These are phyloP conservation scores for Trichosporon coremiiforme DNA, from an alignment of 1,284 basidiomycete species.

Conservation along the genomic window DNA sequence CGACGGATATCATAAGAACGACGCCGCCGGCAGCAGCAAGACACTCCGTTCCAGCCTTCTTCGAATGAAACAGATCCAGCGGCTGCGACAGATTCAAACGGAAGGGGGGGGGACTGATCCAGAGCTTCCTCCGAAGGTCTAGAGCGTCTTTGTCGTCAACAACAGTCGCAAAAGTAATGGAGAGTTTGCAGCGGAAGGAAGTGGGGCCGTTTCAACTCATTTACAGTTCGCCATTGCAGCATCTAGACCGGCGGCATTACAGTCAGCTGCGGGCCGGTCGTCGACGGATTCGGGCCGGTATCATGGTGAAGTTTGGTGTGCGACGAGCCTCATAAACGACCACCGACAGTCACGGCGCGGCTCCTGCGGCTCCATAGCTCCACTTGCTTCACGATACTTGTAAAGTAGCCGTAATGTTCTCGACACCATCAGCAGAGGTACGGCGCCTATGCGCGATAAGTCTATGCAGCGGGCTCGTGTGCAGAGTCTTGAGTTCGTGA, in stretches of 20 bases:
- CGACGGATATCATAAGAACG: too few species aligned
- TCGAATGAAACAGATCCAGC: neutral
- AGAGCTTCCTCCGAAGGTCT: neutral
- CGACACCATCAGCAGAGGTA: neutral
- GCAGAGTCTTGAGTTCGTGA: neutral
- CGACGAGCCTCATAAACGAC: neutral
- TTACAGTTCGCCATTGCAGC: neutral
- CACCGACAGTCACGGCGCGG: neutral
- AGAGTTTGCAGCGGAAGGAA: slow-evolving; percentile 11
- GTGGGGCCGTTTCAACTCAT: slow-evolving; percentile 2
- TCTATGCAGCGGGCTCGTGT: neutral
- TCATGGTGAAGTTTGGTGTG: neutral
- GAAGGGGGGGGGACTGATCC: neutral
- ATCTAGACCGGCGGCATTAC: neutral
- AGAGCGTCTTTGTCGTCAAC: neutral
- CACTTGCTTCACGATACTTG: slow-evolving; percentile 1
- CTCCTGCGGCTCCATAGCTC: slow-evolving; percentile 2
- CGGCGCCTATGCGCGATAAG: neutral
- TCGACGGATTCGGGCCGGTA: neutral
- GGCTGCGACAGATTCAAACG: neutral
- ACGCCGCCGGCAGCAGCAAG: neutral
- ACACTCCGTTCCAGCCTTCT: neutral
- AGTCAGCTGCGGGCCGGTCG: too few species aligned
- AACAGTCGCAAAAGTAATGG: neutral
- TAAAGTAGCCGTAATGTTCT: neutral